Base-by-base conservation (phyloP, 1,284 basidiomycete species). In the Papiliotrema laurentii region DNA sequence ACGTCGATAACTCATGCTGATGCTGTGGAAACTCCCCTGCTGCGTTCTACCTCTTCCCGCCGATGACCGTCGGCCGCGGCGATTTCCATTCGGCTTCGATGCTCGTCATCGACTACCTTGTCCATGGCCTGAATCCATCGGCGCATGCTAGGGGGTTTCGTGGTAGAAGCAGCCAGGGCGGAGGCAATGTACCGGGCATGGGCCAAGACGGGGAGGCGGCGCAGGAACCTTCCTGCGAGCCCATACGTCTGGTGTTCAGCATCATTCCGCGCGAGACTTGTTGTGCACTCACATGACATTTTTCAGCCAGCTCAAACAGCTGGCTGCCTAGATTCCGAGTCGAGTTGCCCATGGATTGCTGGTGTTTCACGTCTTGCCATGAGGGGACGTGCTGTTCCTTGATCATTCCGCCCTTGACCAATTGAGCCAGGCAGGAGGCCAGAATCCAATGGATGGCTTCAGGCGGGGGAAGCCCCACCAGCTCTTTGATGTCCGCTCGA, bases 401-500 rank as follows among this genome's bases (percentile, higher is more conserved):
- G 31, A 97, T 79, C 36, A 98, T 82, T 0, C 84, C 82, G 49
- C 82, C 85, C 22, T 75, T 69, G 59, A 89, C 80, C 45, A 98
- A 82, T 68, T 97, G 94, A 14, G 76, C 69, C 13, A 97, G 75
- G 65, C 88, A 94, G 4, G 83, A 84, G 9, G 83, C 78, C n/a
- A 98, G 75, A 55, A 98, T 97, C 73, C 89, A 89, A 72, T 97
- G 97, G 44, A 97, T 82, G 0, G 93, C 94, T 60, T 92, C 84
- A 4, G 85, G 80, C 4, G 91, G 84, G 1, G 94, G 94, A 5
- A 90, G 79, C 51, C 92, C 92, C 31, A 97, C 81, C 64, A 90
- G 96, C 77, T 97, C 92, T 40, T 94, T 84, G 50, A 98, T 91
- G 65, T 99, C 96, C 11, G 93, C 96, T 39, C 96, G 85, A 67